These are phyloP conservation scores for Beauveria sp. DNA, from an alignment of 2,329 filamentous ascomycete genomes.

Conservation along the genomic window DNA sequence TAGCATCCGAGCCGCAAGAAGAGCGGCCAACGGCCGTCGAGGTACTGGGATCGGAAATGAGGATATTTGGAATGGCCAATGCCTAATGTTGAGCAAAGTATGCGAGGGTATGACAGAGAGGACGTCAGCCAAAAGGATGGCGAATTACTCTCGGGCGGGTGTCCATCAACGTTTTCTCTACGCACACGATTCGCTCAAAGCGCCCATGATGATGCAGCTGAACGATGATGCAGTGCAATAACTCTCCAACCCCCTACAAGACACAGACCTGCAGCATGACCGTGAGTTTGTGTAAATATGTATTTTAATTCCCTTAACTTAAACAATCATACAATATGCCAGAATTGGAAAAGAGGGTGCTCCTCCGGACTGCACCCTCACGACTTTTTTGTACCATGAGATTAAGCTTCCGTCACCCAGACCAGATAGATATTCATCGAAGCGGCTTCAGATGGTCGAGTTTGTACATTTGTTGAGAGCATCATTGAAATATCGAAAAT, in stretches of 20 bases:
- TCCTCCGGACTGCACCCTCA: neutral
- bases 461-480: neutral
- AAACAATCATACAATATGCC: slow-evolving; percentile 11
- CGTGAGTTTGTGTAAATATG: neutral
- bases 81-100: too few species aligned
- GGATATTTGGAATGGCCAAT: too few species aligned
- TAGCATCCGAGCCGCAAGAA: too few species aligned
- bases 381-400: neutral
- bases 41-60: too few species aligned
- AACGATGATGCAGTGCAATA: neutral
- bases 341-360: neutral
- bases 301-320: slow-evolving; percentile 6
- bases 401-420: neutral
- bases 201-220: neutral
- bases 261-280: neutral
- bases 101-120: too few species aligned
- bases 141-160: too few species aligned
- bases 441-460: neutral
- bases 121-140: too few species aligned
- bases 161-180: too few species aligned
- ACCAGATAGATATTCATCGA: neutral
- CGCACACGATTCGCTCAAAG: too few species aligned
- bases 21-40: too few species aligned
- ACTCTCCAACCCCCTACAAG: neutral
- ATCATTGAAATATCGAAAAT: neutral